These are phyloP conservation scores for Sophora flavescens DNA, from an alignment of 306 rosid species.

Conservation along the genomic window DNA sequence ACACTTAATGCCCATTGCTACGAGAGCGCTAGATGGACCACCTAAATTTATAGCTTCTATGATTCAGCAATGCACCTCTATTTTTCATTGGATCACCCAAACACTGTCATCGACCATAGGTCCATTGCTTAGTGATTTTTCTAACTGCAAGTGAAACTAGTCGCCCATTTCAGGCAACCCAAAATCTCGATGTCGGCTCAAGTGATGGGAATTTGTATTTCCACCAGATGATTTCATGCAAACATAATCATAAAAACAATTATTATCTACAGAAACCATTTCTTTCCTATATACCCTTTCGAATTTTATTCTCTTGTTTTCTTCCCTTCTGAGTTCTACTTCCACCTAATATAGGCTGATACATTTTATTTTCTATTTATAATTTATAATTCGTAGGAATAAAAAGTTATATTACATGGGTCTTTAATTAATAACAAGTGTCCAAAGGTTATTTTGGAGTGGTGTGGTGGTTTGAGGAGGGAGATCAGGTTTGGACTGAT, in stretches of 20 bases:
- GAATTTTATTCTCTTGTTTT: not conserved
- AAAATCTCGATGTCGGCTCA: conserved; percentile 56
- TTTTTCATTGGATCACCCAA: conserved; percentile 52
- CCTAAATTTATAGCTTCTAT: too few species aligned
- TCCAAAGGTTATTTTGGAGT: too few species aligned
- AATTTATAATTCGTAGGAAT: not conserved
- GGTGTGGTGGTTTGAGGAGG: too few species aligned
- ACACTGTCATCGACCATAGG: conserved; percentile 58
- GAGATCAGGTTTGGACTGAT: too few species aligned
- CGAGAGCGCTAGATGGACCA: too few species aligned
- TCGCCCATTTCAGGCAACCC: conserved; percentile 57
- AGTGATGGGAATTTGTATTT: conserved; percentile 53
- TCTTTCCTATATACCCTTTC: not conserved
- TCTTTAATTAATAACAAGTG: too few species aligned
- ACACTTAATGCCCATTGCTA: too few species aligned
- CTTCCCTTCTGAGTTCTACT: not conserved
- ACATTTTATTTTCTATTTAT: not conserved
- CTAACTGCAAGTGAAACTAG: conserved; percentile 52
- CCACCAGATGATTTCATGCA: conserved; percentile 39
- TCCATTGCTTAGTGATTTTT: conserved; percentile 49
- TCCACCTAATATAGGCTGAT: not conserved
- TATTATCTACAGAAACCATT: conserved; percentile 37
- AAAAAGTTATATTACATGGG: too few species aligned
- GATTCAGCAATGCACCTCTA: conserved; percentile 54
- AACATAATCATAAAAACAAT: conserved; percentile 55